A percentile compares a stretch with the other conserved stretches of the same genome.
Evolutionary conservation across 2,329 filamentous ascomycete genomes (phyloP).

Genomic region (Ramichloridium luteum): DNA sequence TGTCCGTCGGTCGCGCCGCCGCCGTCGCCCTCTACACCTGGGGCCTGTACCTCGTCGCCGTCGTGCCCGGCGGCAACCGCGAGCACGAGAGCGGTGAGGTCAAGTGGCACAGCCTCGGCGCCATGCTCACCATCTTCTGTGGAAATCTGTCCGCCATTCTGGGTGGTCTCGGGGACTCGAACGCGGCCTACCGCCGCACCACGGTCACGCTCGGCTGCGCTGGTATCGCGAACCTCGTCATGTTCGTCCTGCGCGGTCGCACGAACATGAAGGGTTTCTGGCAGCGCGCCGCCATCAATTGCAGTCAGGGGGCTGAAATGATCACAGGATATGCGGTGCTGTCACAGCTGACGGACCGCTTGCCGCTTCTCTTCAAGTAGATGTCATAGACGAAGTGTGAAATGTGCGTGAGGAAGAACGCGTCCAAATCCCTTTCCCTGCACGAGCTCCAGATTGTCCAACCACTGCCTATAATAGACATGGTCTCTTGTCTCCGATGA

Average conservation of each 20-base stretch:
- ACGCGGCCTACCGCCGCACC: neutral
- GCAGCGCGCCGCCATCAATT: neutral
- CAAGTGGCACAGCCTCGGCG: conserved; percentile 1
- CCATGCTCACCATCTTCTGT: neutral
- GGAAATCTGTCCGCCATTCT: neutral
- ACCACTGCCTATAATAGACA: too few relatives aligned
- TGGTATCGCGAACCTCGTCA: neutral
- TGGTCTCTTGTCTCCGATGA: too few relatives aligned
- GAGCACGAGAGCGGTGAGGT: neutral
- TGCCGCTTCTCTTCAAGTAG: too few relatives aligned
- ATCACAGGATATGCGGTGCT: neutral
- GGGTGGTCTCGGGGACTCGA: neutral
- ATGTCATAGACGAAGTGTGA: too few relatives aligned
- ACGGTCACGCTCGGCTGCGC: neutral
- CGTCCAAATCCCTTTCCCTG: too few relatives aligned
- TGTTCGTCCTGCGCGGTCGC: neutral
- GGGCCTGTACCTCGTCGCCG: neutral
- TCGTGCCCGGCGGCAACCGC: neutral
- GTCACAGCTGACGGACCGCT: too few relatives aligned
- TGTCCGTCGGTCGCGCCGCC: neutral
- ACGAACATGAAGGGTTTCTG: neutral
- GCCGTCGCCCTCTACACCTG: neutral
- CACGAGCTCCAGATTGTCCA: too few relatives aligned
- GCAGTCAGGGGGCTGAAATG: neutral
- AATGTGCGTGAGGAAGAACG: too few relatives aligned